These are phyloP conservation scores for Cephalotrichum gorgonifer DNA, from an alignment of 2,329 filamentous ascomycete species.

Conservation along the genomic window DNA sequence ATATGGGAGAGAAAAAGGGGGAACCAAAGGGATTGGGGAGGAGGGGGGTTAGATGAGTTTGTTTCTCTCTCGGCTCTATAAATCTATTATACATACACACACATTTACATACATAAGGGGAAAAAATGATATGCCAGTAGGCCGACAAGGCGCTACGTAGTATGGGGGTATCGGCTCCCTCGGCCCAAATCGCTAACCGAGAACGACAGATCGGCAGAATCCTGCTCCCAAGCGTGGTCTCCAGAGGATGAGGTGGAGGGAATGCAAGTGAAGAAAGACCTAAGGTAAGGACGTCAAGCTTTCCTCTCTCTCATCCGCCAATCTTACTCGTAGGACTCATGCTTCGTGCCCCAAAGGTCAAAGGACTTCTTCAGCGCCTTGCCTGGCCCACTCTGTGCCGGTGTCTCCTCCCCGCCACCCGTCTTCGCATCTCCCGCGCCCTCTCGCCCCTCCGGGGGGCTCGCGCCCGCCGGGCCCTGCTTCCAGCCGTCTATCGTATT, in stretches of 20 bases:
- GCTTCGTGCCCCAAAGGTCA: conserved; percentile 5
- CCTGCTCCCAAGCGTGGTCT: too few species aligned
- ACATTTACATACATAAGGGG: not conserved
- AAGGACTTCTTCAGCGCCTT: conserved; percentile 5
- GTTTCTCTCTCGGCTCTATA: not conserved
- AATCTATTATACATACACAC: not conserved
- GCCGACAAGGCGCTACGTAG: too few species aligned
- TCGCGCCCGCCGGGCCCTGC: conserved; percentile 6
- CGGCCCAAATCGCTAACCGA: not conserved
- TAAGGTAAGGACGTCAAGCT: not conserved
- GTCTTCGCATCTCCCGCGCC: not conserved
- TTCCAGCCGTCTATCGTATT: conserved; percentile 1
- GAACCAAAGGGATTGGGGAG: too few species aligned
- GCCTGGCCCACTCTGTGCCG: not conserved
- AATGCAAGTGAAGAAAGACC: too few species aligned
- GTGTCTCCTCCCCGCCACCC: not conserved
- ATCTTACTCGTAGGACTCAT: not conserved
- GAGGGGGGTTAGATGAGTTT: too few species aligned
- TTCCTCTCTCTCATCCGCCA: not conserved
- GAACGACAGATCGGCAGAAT: too few species aligned
- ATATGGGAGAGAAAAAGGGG: too few species aligned
- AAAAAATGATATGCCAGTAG: too few species aligned
- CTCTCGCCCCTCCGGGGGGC: not conserved
- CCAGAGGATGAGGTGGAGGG: too few species aligned
- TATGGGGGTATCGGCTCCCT: not conserved